Conservation (phyloP, 371 early-diverging fungal genomes). For the Syncephalastrum sp. region DNA sequence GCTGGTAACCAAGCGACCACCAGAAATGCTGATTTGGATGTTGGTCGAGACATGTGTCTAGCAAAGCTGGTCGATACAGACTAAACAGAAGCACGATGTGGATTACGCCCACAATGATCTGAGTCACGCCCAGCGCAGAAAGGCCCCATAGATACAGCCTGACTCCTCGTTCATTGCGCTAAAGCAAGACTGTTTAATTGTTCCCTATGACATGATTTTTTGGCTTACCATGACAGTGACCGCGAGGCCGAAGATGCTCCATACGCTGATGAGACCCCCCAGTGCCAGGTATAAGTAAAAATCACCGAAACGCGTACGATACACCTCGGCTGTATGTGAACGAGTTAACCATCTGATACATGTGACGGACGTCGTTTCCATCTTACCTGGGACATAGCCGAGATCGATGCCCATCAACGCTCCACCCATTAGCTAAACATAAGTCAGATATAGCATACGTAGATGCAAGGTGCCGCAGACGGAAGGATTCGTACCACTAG, state of each 20-base stretch:
- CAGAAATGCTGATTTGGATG: conserved; percentile 7
- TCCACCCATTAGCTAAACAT: neutral
- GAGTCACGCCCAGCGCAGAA: conserved; percentile 1
- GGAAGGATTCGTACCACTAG: conserved; percentile 4
- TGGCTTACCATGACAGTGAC: conserved; percentile 6
- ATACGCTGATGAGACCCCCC: conserved; percentile 11
- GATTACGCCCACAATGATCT: conserved; percentile 12
- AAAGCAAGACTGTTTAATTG: neutral
- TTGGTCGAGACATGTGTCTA: conserved; percentile 8
- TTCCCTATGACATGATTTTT: neutral
- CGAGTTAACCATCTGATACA: neutral
- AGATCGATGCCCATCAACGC: conserved; percentile 7
- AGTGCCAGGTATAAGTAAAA: conserved; percentile 17
- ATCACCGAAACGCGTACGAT: conserved; percentile 12
- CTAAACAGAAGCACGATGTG: conserved; percentile 15
- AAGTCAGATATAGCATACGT: neutral
- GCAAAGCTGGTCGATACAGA: conserved; percentile 8
- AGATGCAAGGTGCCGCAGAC: neutral
- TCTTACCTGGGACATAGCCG: conserved; percentile 7
- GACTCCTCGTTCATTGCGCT: conserved; percentile 5
- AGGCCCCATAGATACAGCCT: conserved; percentile 5
- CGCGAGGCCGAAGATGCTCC: conserved; percentile 15
- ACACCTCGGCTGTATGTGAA: neutral
- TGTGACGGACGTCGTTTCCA: neutral
- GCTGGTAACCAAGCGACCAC: conserved; percentile 16